phyloP scores from a whole-genome alignment of 2,329 filamentous ascomycete genomes.

The Hypoxylon sp. region DNA sequence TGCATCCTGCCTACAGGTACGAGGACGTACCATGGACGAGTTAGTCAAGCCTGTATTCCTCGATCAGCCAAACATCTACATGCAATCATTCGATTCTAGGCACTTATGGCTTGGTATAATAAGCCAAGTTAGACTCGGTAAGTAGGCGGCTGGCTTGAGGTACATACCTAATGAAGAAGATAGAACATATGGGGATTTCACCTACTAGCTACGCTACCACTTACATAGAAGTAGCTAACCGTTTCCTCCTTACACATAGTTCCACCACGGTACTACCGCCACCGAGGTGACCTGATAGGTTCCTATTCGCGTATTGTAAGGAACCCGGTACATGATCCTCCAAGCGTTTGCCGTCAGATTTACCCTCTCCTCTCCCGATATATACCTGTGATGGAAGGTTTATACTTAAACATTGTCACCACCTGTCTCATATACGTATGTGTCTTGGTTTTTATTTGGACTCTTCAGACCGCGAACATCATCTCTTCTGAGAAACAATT shows the following conservation, averaged over 20 bases:
- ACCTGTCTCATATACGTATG: conserved; percentile 5
- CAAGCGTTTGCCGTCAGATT: neutral
- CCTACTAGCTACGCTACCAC: neutral
- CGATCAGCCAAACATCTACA: conserved; percentile 14
- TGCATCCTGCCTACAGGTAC: conserved; percentile 15
- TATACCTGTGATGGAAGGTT: neutral
- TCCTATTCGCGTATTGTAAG: neutral
- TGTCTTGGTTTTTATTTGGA: conserved; percentile 7
- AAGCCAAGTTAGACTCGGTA: neutral
- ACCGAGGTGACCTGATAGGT: neutral
- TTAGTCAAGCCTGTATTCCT: conserved; percentile 9
- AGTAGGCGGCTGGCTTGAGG: neutral
- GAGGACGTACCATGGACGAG: neutral
- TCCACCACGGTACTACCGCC: neutral
- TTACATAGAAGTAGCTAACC: neutral
- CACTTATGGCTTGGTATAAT: neutral
- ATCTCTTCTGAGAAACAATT: neutral
- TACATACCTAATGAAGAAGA: neutral
- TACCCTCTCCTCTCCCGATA: neutral
- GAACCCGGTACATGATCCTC: neutral
- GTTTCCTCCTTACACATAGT: neutral
- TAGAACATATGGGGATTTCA: neutral
- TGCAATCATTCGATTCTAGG: neutral
- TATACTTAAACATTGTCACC: conserved; percentile 6
- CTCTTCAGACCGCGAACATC: neutral